Base-by-base conservation (phyloP, 2,329 filamentous ascomycete genomes). In the Neophaeococcomyces mojaviensis region DNA sequence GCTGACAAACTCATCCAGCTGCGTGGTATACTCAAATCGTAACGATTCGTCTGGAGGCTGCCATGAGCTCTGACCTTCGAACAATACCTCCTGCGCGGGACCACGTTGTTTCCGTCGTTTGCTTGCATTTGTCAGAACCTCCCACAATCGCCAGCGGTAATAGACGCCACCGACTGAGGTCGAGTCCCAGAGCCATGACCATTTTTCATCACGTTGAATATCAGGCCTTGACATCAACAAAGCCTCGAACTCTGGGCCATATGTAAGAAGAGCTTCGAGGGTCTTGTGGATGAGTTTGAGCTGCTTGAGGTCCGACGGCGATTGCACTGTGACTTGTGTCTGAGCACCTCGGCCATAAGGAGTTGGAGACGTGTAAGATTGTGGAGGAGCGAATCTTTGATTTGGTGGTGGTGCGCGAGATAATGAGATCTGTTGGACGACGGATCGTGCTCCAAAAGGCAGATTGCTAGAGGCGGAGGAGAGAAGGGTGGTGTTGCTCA, bases 171-270 rank as follows among this genome's bases (percentile, higher is more conserved):
- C 88, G 51, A 76, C 72, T 58, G 82, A 89, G 54, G 82, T 77
- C 16, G 88, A 77, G 62, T 97, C 84, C 82, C 87, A 98, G 4
- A 98, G 72, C 86, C 89, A 98, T 0, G 88, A 85, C 81, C 90
- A 97, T 54, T 84, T 88, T 63, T 94, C 86, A 49, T 95, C 86
- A 33, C 75, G 77, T 61, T 94, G 87, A 1, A 97, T 84, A 45
- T 88, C 81, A 0, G 85, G 79, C 15, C 86, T 76, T 40, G 82
- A 84, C 92, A 97, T 97, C 5, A 98, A 74, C 2, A 94, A 71
- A 4, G 89, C 88, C 65, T 98, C 92, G 50, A 95, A 94, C 59
- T 92, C 87, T 0, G 86, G 80, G 0, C 89, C 88, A 55, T 92
- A 80, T 18, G 81, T 78, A 7, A 96, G 69, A 0, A 97, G 72